Percentiles rank a stretch among this genome's conserved stretches.
phyloP scores from a whole-genome alignment of 768 basidiomycete genomes.

The Agrocybe praecox region DNA sequence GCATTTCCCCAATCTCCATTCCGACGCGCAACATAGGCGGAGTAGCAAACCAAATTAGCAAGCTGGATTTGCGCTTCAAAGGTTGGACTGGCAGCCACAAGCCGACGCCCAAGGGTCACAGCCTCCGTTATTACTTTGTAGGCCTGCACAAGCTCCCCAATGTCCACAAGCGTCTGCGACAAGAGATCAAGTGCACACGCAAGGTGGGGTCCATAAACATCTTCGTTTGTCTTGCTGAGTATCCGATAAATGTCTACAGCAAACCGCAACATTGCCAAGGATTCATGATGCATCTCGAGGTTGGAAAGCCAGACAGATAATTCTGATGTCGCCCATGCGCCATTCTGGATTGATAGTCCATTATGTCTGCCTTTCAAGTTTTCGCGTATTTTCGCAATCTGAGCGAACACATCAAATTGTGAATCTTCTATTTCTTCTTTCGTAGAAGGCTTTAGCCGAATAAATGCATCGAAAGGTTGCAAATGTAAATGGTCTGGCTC shows the following conservation, averaged over 20 bases:
- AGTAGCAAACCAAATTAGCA: too few relatives aligned
- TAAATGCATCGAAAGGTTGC: neutral
- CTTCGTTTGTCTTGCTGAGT: neutral
- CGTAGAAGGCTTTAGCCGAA: neutral
- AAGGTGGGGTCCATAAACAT: neutral
- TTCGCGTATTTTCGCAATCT: neutral
- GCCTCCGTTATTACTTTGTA: too few relatives aligned
- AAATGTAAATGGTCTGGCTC: neutral
- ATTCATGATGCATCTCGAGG: neutral
- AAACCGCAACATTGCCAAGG: neutral
- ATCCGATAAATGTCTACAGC: neutral
- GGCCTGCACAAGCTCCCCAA: too few relatives aligned
- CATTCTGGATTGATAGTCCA: neutral
- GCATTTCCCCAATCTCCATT: too few relatives aligned
- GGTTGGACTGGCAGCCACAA: too few relatives aligned
- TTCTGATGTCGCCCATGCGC: neutral
- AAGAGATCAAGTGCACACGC: neutral
- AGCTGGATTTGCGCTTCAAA: too few relatives aligned
- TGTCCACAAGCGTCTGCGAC: too few relatives aligned
- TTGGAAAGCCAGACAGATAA: neutral
- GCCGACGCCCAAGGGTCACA: too few relatives aligned
- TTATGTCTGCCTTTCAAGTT: neutral
- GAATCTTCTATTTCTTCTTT: neutral
- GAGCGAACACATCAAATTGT: neutral
- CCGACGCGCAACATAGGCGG: too few relatives aligned